Evolutionary conservation across 2,329 filamentous ascomycete species (phyloP).

Genomic region (Dendrostoma leiphaemia): DNA sequence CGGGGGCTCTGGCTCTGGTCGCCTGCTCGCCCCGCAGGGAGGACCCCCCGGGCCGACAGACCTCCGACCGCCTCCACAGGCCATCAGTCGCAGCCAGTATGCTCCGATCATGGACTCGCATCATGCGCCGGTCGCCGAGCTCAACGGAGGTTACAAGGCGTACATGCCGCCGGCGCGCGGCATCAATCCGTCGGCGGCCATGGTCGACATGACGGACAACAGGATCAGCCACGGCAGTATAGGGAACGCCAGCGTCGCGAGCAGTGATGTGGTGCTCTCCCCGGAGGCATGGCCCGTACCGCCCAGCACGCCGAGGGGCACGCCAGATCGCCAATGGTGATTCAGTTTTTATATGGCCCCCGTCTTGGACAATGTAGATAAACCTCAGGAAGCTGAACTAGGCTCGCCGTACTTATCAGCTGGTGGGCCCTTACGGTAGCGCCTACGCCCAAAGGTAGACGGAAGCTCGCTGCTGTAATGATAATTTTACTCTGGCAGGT

Average conservation of each 20-base stretch:
- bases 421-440: too few species aligned
- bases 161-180: background rate
- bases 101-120: background rate
- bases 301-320: background rate
- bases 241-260: background rate
- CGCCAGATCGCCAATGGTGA: background rate
- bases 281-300: slow-evolving; percentile 8
- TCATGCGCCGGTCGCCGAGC: background rate
- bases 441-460: too few species aligned
- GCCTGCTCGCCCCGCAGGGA: too few species aligned
- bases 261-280: slow-evolving; percentile 1
- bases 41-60: background rate
- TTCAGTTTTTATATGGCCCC: background rate
- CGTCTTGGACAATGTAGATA: too few species aligned
- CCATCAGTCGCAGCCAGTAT: background rate
- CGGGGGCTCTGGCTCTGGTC: too few species aligned
- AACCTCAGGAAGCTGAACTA: too few species aligned
- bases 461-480: too few species aligned
- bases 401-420: too few species aligned
- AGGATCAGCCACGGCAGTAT: background rate
- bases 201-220: background rate
- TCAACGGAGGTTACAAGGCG: slow-evolving; percentile 2
- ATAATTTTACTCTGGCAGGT: too few species aligned
- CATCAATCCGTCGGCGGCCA: background rate
- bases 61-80: background rate